Conservation (phyloP, 2,329 filamentous ascomycete genomes). For the Sclerotinia spermophila region DNA sequence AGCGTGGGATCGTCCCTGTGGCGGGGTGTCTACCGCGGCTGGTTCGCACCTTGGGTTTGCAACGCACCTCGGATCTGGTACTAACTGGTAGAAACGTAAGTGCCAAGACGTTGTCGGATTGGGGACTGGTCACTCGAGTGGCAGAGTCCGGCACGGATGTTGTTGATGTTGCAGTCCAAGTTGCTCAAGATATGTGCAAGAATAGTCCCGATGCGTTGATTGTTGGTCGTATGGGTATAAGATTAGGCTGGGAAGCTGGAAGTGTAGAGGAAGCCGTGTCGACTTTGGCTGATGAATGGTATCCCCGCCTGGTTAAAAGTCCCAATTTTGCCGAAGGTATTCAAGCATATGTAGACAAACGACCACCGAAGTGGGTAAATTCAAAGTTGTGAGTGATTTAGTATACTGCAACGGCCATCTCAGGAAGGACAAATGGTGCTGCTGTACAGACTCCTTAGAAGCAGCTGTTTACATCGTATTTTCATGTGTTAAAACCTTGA, state of each 20-base stretch:
- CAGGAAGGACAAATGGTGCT: slow-evolving; percentile 8
- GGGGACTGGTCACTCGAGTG: slow-evolving; percentile 66
- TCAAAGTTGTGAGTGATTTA: slow-evolving; percentile 45
- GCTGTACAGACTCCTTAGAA: background rate
- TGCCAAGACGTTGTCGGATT: slow-evolving; percentile 55
- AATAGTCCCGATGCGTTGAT: slow-evolving; percentile 29
- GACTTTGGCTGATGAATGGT: slow-evolving; percentile 52
- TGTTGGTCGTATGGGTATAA: slow-evolving; percentile 24
- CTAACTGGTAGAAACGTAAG: slow-evolving; percentile 57
- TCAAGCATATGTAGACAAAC: slow-evolving; percentile 69
- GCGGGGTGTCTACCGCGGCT: slow-evolving; percentile 67
- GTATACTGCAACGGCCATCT: background rate
- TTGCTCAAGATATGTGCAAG: slow-evolving; percentile 27
- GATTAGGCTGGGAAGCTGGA: slow-evolving; percentile 25
- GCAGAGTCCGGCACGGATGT: slow-evolving; percentile 46
- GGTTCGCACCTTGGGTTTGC: slow-evolving; percentile 59
- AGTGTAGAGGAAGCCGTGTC: slow-evolving; percentile 26
- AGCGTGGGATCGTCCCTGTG: slow-evolving; percentile 63
- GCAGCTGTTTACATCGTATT: background rate
- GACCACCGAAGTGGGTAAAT: slow-evolving; percentile 61
- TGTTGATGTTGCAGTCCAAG: slow-evolving; percentile 52
- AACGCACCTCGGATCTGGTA: slow-evolving; percentile 66
- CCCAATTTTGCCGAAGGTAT: slow-evolving; percentile 73
- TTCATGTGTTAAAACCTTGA: background rate
- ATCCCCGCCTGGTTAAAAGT: slow-evolving; percentile 54